phyloP scores from a whole-genome alignment of 2,329 filamentous ascomycete genomes.

The Thielaviopsis populi region DNA sequence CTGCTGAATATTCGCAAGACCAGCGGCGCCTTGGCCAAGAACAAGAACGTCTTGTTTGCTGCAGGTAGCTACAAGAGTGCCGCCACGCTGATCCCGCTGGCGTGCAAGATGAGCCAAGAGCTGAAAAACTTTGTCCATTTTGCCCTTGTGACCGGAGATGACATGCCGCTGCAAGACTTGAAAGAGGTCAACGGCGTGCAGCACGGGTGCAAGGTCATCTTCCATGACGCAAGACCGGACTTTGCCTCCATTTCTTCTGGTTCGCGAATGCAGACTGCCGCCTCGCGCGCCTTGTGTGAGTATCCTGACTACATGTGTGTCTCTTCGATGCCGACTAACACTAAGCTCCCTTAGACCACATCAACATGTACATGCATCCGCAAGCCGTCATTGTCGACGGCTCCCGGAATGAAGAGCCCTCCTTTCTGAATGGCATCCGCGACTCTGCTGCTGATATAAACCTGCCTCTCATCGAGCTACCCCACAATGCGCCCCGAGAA shows the following conservation, averaged over 20 bases:
- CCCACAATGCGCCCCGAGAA: constrained; percentile 43
- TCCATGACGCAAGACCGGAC: constrained; percentile 63
- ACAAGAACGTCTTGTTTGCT: constrained; percentile 65
- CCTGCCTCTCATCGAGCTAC: constrained; percentile 61
- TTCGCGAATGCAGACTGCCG: constrained; percentile 48
- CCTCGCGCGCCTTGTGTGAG: constrained; percentile 48
- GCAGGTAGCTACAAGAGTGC: constrained; percentile 60
- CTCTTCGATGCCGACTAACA: constrained; percentile 7
- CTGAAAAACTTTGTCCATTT: constrained; percentile 66
- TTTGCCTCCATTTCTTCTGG: constrained; percentile 54
- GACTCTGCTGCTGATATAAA: constrained; percentile 36
- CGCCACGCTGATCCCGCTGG: constrained; percentile 59
- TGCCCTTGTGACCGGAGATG: constrained; percentile 58
- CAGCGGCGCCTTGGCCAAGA: constrained; percentile 35
- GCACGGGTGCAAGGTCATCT: constrained; percentile 48
- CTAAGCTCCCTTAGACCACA: constrained; percentile 35
- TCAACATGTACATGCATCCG: constrained; percentile 60
- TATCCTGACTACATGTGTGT: constrained; percentile 9
- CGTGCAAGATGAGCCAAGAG: constrained; percentile 68
- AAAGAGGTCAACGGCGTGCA: constrained; percentile 67
- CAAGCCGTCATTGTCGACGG: constrained; percentile 62
- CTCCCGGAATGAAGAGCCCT: constrained; percentile 48
- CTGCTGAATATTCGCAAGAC: constrained; percentile 45
- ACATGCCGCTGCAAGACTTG: constrained; percentile 53
- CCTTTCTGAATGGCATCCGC: constrained; percentile 47